A percentile compares a stretch with the other conserved stretches of the same genome.
Conservation (phyloP, 1,284 basidiomycete genomes). For the Trichosporon sp. region DNA sequence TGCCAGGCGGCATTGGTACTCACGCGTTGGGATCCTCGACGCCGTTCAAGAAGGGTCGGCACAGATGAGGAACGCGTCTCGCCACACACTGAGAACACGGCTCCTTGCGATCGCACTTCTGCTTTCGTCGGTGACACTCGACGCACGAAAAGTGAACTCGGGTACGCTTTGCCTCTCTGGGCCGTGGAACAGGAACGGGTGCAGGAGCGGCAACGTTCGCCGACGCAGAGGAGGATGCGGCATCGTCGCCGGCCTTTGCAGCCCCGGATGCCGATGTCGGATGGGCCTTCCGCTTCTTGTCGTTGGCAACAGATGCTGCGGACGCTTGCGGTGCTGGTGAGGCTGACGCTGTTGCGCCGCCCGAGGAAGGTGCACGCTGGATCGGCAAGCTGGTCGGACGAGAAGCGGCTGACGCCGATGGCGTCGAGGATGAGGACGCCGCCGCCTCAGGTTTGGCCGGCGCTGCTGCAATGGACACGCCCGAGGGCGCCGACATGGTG, state of each 20-base stretch:
- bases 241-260: conserved; percentile 44
- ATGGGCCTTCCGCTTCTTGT: conserved; percentile 45
- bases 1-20: conserved; percentile 29
- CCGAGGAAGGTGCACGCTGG: conserved; percentile 17
- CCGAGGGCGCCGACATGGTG: conserved; percentile 30
- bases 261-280: conserved; percentile 25
- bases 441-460: conserved; percentile 17
- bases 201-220: conserved; percentile 42
- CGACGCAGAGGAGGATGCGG: conserved; percentile 30
- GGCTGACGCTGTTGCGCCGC: background rate
- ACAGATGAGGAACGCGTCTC: conserved; percentile 57
- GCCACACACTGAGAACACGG: conserved; percentile 58
- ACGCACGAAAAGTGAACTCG: conserved; percentile 56
- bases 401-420: conserved; percentile 7
- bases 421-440: conserved; percentile 16
- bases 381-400: conserved; percentile 16
- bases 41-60: conserved; percentile 58
- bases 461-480: conserved; percentile 28
- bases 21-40: conserved; percentile 56
- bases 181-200: conserved; percentile 26
- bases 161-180: conserved; percentile 49
- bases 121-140: conserved; percentile 57
- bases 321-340: conserved; percentile 13
- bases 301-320: conserved; percentile 46
- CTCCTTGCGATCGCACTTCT: conserved; percentile 56